phyloP scores from a whole-genome alignment of 1,139 yeast genomes.

The Suhomyces bolitotheri region DNA sequence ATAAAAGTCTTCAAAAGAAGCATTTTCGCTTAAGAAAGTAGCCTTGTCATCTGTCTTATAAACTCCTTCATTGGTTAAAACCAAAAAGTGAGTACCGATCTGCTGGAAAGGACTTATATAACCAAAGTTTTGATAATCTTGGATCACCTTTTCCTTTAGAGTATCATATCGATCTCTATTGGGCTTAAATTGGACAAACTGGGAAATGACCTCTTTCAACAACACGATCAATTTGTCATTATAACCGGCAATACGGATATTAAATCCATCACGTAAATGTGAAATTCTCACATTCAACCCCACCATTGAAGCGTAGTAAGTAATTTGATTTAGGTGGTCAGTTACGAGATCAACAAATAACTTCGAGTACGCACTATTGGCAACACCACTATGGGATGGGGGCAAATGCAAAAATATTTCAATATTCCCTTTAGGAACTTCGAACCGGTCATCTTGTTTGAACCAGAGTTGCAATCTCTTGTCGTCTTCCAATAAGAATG shows the following conservation, averaged over 20 bases:
- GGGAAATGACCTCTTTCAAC: conserved; percentile 57
- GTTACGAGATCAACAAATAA: conserved; percentile 68
- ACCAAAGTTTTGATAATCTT: conserved; percentile 70
- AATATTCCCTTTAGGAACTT: conserved; percentile 83
- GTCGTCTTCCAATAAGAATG: conserved; percentile 38
- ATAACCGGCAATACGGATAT: conserved; percentile 71
- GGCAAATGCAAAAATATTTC: conserved; percentile 69
- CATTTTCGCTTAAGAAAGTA: conserved; percentile 41
- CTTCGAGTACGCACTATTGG: conserved; percentile 56
- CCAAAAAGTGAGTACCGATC: conserved; percentile 60
- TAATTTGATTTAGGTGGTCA: conserved; percentile 72
- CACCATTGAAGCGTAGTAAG: conserved; percentile 84
- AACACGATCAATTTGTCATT: conserved; percentile 75
- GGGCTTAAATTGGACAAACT: conserved; percentile 55
- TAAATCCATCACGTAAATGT: conserved; percentile 69
- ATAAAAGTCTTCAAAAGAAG: conserved; percentile 52
- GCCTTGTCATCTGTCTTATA: conserved; percentile 67
- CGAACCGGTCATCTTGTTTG: conserved; percentile 86
- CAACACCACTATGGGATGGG: conserved; percentile 55
- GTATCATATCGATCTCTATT: conserved; percentile 60
- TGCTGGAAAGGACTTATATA: conserved; percentile 75
- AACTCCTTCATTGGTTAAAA: conserved; percentile 67
- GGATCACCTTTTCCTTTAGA: conserved; percentile 60
- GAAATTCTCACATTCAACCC: conserved; percentile 64
- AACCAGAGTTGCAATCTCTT: conserved; percentile 64